Evolutionary conservation across 495 filamentous ascomycete species (phyloP), one percentile per base, ranked within the genome.

Genomic region (Hapsidospora chrysogenum): DNA sequence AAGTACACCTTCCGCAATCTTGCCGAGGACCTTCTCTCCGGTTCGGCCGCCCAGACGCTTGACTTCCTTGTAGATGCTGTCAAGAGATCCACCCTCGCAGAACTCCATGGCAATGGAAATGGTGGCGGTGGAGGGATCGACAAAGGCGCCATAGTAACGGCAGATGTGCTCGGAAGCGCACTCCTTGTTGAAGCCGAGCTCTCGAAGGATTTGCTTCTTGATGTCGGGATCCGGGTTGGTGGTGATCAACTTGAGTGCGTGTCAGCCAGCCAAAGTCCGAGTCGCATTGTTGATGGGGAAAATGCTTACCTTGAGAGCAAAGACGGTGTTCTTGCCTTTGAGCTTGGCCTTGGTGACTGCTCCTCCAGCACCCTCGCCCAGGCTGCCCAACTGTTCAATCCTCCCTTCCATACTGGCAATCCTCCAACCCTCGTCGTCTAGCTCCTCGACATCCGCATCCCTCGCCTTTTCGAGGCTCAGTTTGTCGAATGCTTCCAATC

Each of bases 81-180:
- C 83, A 21, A 97, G 70, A 35, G 81, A 89, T 20, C 89, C 92
- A 33, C 89, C 89, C 54, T 96, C 89, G 52, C 89, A 97, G 50
- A 93, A 95, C 51, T 97, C 89, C 89, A 97, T 97, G 17, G 85
- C 85, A 52, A 97, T 97, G 29, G 80, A 87, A 39, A 97, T 96
- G 13, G 89, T 96, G 22, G 87, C 83, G 1, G 81, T 84, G 3
- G 80, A 76, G 41, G 89, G 78, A 50, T 96, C 86, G 55, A 85
- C 80, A 46, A 94, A 96, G 38, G 89, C 85, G 41, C 89, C 89
- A 47, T 94, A 96, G 56, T 97, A 97, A 40, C 78, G 76, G 56
- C 92, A 96, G 46, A 97, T 96, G 51, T 96, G 81, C 39, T 80
- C 75, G 3, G 82, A 92, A 3, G 80, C 80, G 51, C 89, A 96